Base-by-base conservation (phyloP, 495 filamentous ascomycete species). In the Penicillium psychrofluorescens region DNA sequence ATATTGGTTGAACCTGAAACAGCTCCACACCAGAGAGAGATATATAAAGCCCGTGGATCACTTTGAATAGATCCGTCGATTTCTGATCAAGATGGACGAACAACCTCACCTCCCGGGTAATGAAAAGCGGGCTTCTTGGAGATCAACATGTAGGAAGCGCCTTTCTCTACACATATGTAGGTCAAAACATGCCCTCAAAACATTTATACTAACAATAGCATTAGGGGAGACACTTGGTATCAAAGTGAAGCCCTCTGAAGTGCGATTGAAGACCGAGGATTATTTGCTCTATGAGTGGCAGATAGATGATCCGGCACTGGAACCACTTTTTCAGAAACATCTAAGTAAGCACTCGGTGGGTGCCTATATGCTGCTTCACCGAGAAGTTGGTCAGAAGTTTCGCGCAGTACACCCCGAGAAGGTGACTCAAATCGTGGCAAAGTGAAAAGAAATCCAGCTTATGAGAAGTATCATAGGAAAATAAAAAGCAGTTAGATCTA, bases 311-410 rank as follows among this genome's bases (percentile, higher is more conserved):
- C 35, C 28, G 7, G 14, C 16, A 10, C 35, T 44, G 6, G 15
- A 38, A 28, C 35, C 22, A 7, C n/a, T 44, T 4, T 44, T 44
- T 31, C 7, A 44, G 32, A 44, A 44, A 15, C 42, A 44, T 33
- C 12, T 44, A 13, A 44, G 42, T 13, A 44, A 44, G 12, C 42
- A 44, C 28, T 44, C 42, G n/a, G 42, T 44, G n/a, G 35, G 42
- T 3, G 35, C 35, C 4, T 44, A 44, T 13, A 44, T 38, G 27
- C 16, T 6, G 6, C 42, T 44, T 29, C 10, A 29, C 14, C 29
- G 22, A 11, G 42, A 11, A 14, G 35, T 44, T 11, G 42, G 42
- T 1, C 28, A 36, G 4, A 44, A n/a, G 11, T 44, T 44, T 12
- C 27, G 27, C 13, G 42, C 42, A 14, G 28, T 44, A 7, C 35